Base-by-base conservation (phyloP, 78 protist species). In the Emiliania huxleyi region DNA sequence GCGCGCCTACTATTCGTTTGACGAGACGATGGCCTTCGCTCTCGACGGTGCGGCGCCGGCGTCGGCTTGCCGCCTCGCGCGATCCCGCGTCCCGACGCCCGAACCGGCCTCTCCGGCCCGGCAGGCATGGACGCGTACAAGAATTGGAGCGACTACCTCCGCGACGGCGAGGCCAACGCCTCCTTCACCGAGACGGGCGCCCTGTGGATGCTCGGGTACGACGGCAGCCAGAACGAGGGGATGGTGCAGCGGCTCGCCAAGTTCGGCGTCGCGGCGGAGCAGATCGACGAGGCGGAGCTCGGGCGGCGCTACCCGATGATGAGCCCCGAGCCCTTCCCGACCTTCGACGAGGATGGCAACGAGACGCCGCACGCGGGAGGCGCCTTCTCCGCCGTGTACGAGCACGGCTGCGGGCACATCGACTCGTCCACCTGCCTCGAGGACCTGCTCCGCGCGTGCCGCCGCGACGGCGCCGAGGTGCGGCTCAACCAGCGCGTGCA, bases 391-490 rank as follows among this genome's bases (percentile, higher is more conserved):
- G 90, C 69, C 42, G 56, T 84, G 38, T 84, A 84, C 69, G 90
- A 84, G 90, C 52, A 40, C 38, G 90, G 90, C 19, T 84, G 90
- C 69, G 90, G 90, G 46, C 90, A 84, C 90, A 33, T 84, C n/a
- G 90, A 84, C 90, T 46, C 90, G 71, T 45, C 56, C 52, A 18
- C 90, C 38, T 84, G 90, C 90, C 90, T 84, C 71, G 40, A 4
- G 43, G 90, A 84, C 69, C 23, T 84, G 38, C 90, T 84, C 90
- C 46, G 21, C 69, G 90, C 69, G 42, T 43, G 71, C 71, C 26
- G 33, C 38, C 52, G 90, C 71, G 90, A 48, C 29, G 90, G 90
- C 52, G 69, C 26, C 71, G 90, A 84, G 38, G 43, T 40, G 56
- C 29, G 62, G 42, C 4, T 84, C 62, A 46, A 46, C 40, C 8